Base-by-base conservation (phyloP, 257 asterid genomes). In the Nicotiana benthamiana region DNA sequence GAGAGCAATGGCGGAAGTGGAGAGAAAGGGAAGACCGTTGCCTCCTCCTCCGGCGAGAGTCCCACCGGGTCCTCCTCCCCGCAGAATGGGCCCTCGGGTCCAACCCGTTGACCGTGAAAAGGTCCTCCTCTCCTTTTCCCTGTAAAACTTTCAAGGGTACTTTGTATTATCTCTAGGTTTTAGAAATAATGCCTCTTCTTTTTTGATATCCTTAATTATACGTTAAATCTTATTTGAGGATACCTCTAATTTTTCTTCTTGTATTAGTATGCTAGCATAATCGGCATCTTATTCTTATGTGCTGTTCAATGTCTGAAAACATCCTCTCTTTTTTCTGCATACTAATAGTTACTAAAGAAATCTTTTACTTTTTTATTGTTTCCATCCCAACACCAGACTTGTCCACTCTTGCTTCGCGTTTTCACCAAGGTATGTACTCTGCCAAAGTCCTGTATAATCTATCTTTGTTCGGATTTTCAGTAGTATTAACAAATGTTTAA, bases 371-470 rank as follows among this genome's bases (percentile, higher is more conserved):
- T 34, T 15, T 40, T 66, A 32, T 2, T 66, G 48, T 40, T 40
- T 40, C 46, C 12, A 20, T 70, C 0, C 12, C 32, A 43, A 40
- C 57, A 1, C 56, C 77, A 70, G 77, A 70, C 77, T 20, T 70
- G 77, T 70, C 77, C 77, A 5, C 77, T 70, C 12, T 40, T 70
- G 57, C 77, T 70, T 43, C 77, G 77, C 24, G 77, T 70, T 70
- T 70, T 70, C 77, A 70, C 57, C 46, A 70, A 70, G 77, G 77
- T 70, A 70, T 40, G 77, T 24, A 40, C 77, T 70, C 77, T 40
- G 48, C 48, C 32, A 20, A 20, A 11, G 48, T 40, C 9, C 48
- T 9, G 48, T 40, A 40, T 40, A 40, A 40, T 9, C 52, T 79
- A 60, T 12, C 62, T 36, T 78, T 77, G 2, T 40, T 40, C 48